Conservation (phyloP, 306 rosid species). For the Rosa persica region DNA sequence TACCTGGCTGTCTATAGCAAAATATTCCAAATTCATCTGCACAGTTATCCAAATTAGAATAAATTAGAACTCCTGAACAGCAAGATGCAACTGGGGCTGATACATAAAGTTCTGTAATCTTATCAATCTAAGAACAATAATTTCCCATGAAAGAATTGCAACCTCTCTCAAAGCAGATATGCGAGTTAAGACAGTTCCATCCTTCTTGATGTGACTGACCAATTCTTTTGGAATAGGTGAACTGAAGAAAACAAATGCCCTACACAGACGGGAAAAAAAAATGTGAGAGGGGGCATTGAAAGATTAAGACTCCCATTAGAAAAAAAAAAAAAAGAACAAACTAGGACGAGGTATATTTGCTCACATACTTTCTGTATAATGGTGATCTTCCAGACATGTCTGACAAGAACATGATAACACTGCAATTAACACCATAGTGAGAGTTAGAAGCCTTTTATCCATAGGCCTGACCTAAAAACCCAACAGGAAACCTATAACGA, state of each 20-base stretch:
- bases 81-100: conserved; percentile 18
- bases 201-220: conserved; percentile 73
- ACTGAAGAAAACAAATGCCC: conserved; percentile 97
- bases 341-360: conserved; percentile 13
- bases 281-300: background rate
- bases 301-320: conserved; percentile 12
- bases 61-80: background rate
- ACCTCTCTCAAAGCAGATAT: conserved; percentile 92
- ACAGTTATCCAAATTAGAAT: conserved; percentile 34
- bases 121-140: conserved; percentile 25
- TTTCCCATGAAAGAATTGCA: conserved; percentile 23
- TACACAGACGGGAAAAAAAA: conserved; percentile 36
- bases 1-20: conserved; percentile 97
- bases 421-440: conserved; percentile 45
- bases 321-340: background rate
- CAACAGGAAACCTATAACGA: conserved; percentile 3
- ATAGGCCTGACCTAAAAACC: background rate
- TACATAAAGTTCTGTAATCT: conserved; percentile 19
- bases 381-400: conserved; percentile 95
- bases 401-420: conserved; percentile 82
- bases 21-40: conserved; percentile 99
- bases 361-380: conserved; percentile 83
- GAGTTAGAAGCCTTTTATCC: conserved; percentile 2
- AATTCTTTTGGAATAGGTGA: conserved; percentile 75
- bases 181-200: conserved; percentile 63